A percentile compares a stretch with the other conserved stretches of the same genome.
phyloP scores from a whole-genome alignment of 768 basidiomycete species.

The Psilocybe azurescens region DNA sequence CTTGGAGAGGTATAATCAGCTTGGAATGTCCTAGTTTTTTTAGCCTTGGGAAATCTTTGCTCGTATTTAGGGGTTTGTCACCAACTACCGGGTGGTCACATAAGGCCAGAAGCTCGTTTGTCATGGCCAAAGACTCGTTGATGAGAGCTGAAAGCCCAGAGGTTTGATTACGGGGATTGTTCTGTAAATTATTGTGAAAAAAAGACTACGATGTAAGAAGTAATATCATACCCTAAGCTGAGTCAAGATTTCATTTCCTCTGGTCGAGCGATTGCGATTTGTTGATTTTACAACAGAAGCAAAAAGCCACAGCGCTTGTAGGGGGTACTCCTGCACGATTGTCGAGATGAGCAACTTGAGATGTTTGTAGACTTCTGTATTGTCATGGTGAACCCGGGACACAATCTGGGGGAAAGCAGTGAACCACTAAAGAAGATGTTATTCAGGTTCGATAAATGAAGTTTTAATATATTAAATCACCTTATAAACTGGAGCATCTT shows the following conservation, averaged over 20 bases:
- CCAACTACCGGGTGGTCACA: constrained; percentile 60
- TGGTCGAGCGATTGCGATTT: constrained; percentile 57
- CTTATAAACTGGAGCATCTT: constrained; percentile 78
- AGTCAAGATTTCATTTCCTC: constrained; percentile 65
- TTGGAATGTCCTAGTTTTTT: constrained; percentile 60
- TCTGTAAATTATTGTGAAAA: constrained; percentile 36
- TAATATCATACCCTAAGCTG: constrained; percentile 53
- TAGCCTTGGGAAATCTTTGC: constrained; percentile 63
- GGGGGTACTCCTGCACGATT: constrained; percentile 85
- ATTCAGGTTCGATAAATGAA: background rate
- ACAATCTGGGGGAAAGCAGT: constrained; percentile 97
- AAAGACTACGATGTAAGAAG: background rate
- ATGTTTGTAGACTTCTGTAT: constrained; percentile 60
- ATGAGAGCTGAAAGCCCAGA: constrained; percentile 56
- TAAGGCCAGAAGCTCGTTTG: constrained; percentile 68
- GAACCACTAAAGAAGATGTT: constrained; percentile 70
- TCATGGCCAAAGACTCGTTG: constrained; percentile 61
- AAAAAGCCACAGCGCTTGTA: constrained; percentile 93
- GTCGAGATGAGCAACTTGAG: constrained; percentile 69
- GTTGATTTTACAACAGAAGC: constrained; percentile 88
- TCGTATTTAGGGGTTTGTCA: constrained; percentile 48
- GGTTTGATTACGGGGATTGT: constrained; percentile 44
- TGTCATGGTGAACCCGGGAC: constrained; percentile 85
- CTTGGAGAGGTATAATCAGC: constrained; percentile 91
- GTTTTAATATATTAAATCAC: constrained; percentile 42